phyloP scores from a whole-genome alignment of 495 filamentous ascomycete species.

The Baudoinia panamericana region DNA sequence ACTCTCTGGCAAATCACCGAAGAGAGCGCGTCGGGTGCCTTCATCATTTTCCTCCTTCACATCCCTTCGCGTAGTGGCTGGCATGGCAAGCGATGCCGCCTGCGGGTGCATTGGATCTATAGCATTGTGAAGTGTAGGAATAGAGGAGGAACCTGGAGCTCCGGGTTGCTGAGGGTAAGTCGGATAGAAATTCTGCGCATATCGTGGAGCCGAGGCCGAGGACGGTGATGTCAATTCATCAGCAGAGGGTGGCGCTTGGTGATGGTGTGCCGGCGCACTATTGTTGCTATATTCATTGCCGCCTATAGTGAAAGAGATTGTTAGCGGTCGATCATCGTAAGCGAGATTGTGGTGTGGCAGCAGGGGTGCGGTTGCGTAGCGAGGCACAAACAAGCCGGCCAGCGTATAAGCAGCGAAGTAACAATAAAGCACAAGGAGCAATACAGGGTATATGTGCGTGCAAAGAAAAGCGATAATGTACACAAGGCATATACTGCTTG shows the following conservation, averaged over 20 bases:
- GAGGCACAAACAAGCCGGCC: slow-evolving; percentile 11
- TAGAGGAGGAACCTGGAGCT: slow-evolving; percentile 44
- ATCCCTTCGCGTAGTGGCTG: too few species aligned
- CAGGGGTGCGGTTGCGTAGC: slow-evolving; percentile 16
- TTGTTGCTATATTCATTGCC: slow-evolving; percentile 43
- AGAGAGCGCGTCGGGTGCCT: slow-evolving; percentile 47
- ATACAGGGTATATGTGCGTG: slow-evolving; percentile 6
- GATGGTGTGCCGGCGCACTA: slow-evolving; percentile 48
- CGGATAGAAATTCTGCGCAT: slow-evolving; percentile 68
- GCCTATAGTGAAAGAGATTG: slow-evolving; percentile 34
- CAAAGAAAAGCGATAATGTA: slow-evolving; percentile 23
- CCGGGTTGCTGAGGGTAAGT: slow-evolving; percentile 50
- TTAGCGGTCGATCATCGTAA: slow-evolving; percentile 12
- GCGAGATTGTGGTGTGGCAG: slow-evolving; percentile 5
- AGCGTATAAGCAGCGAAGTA: slow-evolving; percentile 2
- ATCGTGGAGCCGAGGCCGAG: slow-evolving; percentile 45
- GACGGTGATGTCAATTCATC: slow-evolving; percentile 21
- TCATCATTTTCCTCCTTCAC: slow-evolving; percentile 35
- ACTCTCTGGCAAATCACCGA: slow-evolving; percentile 70
- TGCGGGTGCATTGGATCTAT: slow-evolving; percentile 43
- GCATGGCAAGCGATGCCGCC: slow-evolving; percentile 30
- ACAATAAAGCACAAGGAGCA: slow-evolving; percentile 6
- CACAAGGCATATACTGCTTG: slow-evolving; percentile 32
- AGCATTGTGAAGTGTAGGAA: slow-evolving; percentile 56
- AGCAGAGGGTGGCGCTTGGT: slow-evolving; percentile 35